phyloP scores from a whole-genome alignment of 1,284 basidiomycete species.

The Ustilago trichophora region DNA sequence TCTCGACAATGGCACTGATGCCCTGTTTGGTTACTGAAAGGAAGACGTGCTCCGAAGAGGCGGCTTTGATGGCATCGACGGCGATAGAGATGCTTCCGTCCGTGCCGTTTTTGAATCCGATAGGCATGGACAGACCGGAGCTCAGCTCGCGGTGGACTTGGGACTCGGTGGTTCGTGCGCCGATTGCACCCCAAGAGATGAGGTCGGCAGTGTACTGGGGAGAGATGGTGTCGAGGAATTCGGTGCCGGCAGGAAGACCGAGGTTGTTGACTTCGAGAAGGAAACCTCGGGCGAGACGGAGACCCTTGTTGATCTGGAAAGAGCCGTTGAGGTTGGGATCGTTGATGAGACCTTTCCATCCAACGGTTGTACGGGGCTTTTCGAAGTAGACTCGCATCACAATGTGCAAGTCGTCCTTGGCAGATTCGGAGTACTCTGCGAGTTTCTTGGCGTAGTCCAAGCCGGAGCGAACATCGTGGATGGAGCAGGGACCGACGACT shows the following conservation, averaged over 20 bases:
- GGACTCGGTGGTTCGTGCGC: conserved; percentile 79
- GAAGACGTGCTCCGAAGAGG: conserved; percentile 92
- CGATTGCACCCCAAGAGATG: conserved; percentile 96
- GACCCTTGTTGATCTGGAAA: conserved; percentile 95
- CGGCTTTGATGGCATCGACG: conserved; percentile 94
- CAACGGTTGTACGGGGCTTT: conserved; percentile 81
- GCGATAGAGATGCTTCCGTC: conserved; percentile 70
- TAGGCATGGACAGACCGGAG: conserved; percentile 87
- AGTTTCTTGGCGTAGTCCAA: conserved; percentile 70
- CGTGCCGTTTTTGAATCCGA: conserved; percentile 75
- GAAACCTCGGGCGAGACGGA: conserved; percentile 87
- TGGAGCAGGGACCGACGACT: conserved; percentile 64
- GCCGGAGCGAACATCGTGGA: conserved; percentile 63
- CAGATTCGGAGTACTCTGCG: conserved; percentile 79
- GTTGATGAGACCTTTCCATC: conserved; percentile 99
- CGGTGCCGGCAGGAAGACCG: conserved; percentile 67
- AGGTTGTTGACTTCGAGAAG: conserved; percentile 73
- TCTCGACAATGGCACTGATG: conserved; percentile 66
- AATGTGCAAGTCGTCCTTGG: conserved; percentile 87
- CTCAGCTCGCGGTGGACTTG: conserved; percentile 89
- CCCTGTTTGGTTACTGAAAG: conserved; percentile 97
- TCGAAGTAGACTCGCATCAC: conserved; percentile 75
- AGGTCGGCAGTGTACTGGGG: conserved; percentile 97
- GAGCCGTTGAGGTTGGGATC: conserved; percentile 80
- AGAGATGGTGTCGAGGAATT: conserved; percentile 76